Base-by-base conservation (phyloP, 208 protist species). In the Wallacemonas sp. region DNA sequence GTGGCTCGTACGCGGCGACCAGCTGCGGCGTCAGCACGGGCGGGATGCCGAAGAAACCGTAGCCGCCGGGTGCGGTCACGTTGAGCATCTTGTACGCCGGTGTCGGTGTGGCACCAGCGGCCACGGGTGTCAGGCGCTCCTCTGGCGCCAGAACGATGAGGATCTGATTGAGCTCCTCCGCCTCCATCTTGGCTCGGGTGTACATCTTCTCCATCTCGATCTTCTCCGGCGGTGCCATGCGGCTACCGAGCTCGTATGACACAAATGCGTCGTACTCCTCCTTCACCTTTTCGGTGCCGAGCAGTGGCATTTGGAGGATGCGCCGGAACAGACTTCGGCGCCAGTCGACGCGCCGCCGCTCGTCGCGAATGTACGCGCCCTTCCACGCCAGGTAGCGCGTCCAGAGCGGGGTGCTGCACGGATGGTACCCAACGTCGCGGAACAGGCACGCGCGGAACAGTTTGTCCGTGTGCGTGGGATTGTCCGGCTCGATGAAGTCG, bases 221-320 rank as follows among this genome's bases (percentile, higher is more conserved):
- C 65, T 81, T 78, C 61, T 91, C 85, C 18, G 92, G 86, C 1
- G 72, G 57, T 23, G 77, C 74, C 20, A 89, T 57, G 25, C 81
- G 74, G 2, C 79, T 83, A 54, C 84, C 67, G 46, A 80, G 86
- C 44, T 92, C 87, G 2, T 70, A 45, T 1, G 69, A 69, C n/a
- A 91, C 20, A 69, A 96, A 93, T 14, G 66, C 61, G 36, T 93
- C 87, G 65, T 89, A 96, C 28, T 86, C 77, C 29, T 91, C 81
- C 73, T 91, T 91, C 29, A 92, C 65, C 23, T 84, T 77, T 10
- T 91, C 80, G 11, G 93, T 62, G 5, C 75, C 82, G 26, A 82
- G 28, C 8, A 96, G 63, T 2, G 90, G 90, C 31, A 81, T 91
- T 45, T 82, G 70, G 25, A 96, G 75, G 33, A 96, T 83, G 33